phyloP scores from a whole-genome alignment of 352 stramenopile genomes.

The Aphanomyces cochlioides region DNA sequence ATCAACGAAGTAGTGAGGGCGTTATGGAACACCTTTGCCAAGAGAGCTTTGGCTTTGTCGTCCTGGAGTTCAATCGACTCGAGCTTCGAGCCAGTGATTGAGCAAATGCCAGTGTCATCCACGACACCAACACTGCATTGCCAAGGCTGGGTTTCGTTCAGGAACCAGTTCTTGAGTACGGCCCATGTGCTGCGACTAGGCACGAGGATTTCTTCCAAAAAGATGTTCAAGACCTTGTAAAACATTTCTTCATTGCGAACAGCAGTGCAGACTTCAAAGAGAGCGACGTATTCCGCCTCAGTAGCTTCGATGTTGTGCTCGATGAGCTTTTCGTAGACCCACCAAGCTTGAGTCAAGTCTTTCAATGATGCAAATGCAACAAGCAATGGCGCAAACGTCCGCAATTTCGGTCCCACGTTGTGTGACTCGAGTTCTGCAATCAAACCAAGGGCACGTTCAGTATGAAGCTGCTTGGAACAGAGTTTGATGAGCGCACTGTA shows the following conservation, averaged over 20 bases:
- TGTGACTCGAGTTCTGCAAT: conserved; percentile 49
- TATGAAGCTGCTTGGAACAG: conserved; percentile 57
- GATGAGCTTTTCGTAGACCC: conserved; percentile 48
- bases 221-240: conserved; percentile 52
- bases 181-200: conserved; percentile 48
- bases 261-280: conserved; percentile 52
- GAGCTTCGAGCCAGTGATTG: conserved; percentile 53
- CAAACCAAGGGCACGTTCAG: conserved; percentile 47
- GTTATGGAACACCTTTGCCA: conserved; percentile 51
- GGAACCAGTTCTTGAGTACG: conserved; percentile 70
- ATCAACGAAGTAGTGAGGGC: no score
- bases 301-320: conserved; percentile 49
- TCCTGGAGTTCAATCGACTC: conserved; percentile 60
- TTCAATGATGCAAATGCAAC: conserved; percentile 48
- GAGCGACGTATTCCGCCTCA: conserved; percentile 58
- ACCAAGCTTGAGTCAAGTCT: conserved; percentile 56
- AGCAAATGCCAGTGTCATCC: conserved; percentile 44
- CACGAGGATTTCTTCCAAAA: conserved; percentile 56
- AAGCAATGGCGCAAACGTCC: conserved; percentile 69
- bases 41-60: conserved; percentile 43
- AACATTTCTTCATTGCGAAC: conserved; percentile 44
- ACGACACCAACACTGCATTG: neutral
- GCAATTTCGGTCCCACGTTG: conserved; percentile 57
- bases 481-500: conserved; percentile 77
- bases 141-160: neutral